These are phyloP conservation scores for Tagetes patula DNA, from an alignment of 129 eudicot species.

Conservation along the genomic window DNA sequence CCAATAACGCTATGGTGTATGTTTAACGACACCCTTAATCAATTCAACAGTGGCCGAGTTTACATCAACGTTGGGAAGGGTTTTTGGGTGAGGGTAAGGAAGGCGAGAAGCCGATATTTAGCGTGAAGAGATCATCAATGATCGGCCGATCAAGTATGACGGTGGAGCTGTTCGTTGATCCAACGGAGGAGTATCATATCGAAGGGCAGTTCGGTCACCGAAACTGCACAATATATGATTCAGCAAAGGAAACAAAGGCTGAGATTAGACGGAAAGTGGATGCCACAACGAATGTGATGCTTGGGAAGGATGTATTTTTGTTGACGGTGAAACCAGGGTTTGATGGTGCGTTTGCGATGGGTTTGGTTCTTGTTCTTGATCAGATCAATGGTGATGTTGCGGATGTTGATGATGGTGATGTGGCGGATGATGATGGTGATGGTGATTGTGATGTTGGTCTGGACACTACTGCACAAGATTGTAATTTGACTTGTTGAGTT, in stretches of 20 bases:
- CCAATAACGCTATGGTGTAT: too few relatives aligned
- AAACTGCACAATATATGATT: slow-evolving; percentile 42
- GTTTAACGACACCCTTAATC: too few relatives aligned
- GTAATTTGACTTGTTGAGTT: slow-evolving; percentile 26
- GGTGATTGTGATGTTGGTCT: slow-evolving; percentile 2
- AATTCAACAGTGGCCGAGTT: slow-evolving; percentile 65
- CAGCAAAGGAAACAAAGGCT: slow-evolving; percentile 40
- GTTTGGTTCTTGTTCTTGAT: slow-evolving; percentile 61
- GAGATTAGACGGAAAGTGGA: slow-evolving; percentile 79
- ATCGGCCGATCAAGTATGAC: slow-evolving; percentile 71
- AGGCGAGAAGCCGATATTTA: slow-evolving; percentile 75
- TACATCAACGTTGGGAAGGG: slow-evolving; percentile 91
- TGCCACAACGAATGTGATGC: slow-evolving; percentile 52
- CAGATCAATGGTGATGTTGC: slow-evolving; percentile 55
- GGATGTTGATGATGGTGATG: slow-evolving; percentile 9
- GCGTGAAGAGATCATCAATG: slow-evolving; percentile 77
- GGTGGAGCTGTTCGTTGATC: slow-evolving; percentile 58
- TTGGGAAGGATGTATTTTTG: slow-evolving; percentile 70
- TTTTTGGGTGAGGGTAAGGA: slow-evolving; percentile 61
- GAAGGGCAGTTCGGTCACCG: slow-evolving; percentile 69
- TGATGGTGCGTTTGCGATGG: slow-evolving; percentile 84
- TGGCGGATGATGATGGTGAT: not conserved
- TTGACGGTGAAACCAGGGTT: slow-evolving; percentile 57
- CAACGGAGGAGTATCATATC: slow-evolving; percentile 58
- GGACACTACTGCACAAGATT: slow-evolving; percentile 22